These are phyloP conservation scores for Acanthamoeba healyi DNA, from an alignment of 208 protist species.

Conservation along the genomic window DNA sequence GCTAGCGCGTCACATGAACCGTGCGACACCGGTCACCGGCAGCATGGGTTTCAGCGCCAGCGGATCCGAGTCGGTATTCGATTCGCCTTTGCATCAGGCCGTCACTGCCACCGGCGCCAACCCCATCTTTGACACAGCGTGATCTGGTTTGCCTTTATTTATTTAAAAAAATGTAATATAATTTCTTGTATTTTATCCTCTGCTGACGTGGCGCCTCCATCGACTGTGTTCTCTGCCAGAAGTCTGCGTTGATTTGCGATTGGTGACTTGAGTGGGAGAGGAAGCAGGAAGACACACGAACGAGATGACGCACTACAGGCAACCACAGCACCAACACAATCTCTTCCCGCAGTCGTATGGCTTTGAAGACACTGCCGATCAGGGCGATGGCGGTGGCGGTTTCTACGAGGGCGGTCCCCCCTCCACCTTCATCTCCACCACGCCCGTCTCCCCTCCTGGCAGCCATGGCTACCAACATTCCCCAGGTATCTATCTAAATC, in stretches of 20 bases:
- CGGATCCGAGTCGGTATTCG: background rate
- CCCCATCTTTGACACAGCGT: background rate
- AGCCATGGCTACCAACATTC: background rate
- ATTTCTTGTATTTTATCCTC: no score
- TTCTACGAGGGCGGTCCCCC: background rate
- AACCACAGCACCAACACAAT: background rate
- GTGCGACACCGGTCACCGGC: background rate
- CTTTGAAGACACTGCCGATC: conserved; percentile 45
- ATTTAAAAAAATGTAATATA: background rate
- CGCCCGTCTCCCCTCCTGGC: conserved; percentile 13
- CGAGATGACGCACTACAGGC: background rate
- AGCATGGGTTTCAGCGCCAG: background rate
- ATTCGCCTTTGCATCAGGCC: background rate
- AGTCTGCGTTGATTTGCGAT: no score
- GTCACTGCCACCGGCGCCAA: background rate
- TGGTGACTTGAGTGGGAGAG: no score
- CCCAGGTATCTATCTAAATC: background rate
- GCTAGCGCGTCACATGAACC: background rate
- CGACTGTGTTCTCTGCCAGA: no score
- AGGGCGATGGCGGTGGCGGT: background rate
- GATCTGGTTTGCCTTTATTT: background rate
- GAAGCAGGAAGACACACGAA: no score
- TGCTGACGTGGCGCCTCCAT: no score
- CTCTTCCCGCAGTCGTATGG: conserved; percentile 38
- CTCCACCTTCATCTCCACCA: conserved; percentile 40